A percentile compares a stretch with the other conserved stretches of the same genome.
Conservation (phyloP, 2,329 filamentous ascomycete species). For the Botrytis fragariae region DNA sequence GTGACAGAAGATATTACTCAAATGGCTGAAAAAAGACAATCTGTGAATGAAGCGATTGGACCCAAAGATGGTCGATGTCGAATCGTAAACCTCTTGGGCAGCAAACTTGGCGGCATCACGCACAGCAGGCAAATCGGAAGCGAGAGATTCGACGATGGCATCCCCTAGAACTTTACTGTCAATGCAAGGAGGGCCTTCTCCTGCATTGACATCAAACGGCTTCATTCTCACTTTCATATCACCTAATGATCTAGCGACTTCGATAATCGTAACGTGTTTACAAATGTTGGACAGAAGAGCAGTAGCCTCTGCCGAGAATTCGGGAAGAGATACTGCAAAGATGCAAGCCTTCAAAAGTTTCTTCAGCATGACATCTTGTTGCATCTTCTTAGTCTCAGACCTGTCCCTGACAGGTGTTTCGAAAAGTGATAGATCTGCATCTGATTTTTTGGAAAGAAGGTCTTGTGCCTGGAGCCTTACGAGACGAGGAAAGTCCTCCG, state of each 20-base stretch:
- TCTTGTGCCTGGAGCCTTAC: constrained; percentile 90
- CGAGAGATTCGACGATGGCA: constrained; percentile 83
- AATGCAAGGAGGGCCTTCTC: constrained; percentile 83
- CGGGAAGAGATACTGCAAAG: constrained; percentile 77
- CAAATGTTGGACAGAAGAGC: constrained; percentile 77
- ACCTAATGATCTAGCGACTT: constrained; percentile 81
- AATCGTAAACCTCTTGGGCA: constrained; percentile 74
- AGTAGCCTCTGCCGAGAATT: constrained; percentile 73
- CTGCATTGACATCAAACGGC: constrained; percentile 78
- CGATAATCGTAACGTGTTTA: constrained; percentile 85
- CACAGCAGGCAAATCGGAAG: constrained; percentile 77
- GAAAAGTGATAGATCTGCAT: constrained; percentile 68
- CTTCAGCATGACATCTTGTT: constrained; percentile 78
- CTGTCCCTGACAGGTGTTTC: constrained; percentile 74
- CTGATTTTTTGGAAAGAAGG: constrained; percentile 67
- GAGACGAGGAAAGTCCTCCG: constrained; percentile 82
- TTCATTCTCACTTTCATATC: constrained; percentile 73
- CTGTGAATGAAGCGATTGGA: constrained; percentile 67
- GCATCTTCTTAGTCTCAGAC: constrained; percentile 82
- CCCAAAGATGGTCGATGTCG: constrained; percentile 76
- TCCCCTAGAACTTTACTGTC: constrained; percentile 86
- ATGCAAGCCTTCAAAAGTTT: constrained; percentile 87
- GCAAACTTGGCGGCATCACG: constrained; percentile 79
- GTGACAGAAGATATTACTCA: constrained; percentile 84
- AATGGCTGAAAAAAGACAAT: constrained; percentile 79